phyloP scores from a whole-genome alignment of 148 eudicot species.

The Nepenthes mirabilis region DNA sequence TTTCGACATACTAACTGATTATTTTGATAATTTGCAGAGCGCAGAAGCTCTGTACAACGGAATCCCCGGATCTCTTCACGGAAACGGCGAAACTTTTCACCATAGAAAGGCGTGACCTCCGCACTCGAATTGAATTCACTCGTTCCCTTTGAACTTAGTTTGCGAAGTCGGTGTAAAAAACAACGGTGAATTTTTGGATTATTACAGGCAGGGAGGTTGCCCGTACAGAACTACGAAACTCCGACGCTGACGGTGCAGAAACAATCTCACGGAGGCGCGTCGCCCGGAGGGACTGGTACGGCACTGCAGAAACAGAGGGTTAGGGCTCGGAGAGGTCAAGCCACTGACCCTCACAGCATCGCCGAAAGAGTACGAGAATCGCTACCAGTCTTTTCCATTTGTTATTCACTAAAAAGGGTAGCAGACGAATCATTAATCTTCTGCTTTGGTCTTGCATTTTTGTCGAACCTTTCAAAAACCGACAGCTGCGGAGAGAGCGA shows the following conservation, averaged over 20 bases:
- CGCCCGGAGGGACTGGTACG: slow-evolving; percentile 30
- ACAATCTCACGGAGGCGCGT: slow-evolving; percentile 28
- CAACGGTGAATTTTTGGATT: not conserved
- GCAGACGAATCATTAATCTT: too few relatives aligned
- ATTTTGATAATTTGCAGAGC: not conserved
- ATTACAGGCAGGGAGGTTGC: not conserved
- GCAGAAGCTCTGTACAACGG: not conserved
- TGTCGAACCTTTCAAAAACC: slow-evolving; percentile 6
- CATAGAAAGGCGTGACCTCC: not conserved
- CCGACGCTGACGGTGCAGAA: slow-evolving; percentile 13
- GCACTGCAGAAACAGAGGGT: slow-evolving; percentile 54
- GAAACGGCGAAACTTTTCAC: not conserved
- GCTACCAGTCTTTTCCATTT: not conserved
- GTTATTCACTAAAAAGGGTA: too few relatives aligned
- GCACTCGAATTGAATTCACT: too few relatives aligned
- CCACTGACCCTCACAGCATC: slow-evolving; percentile 96
- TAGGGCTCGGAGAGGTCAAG: slow-evolving; percentile 94
- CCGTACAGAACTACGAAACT: slow-evolving; percentile 28
- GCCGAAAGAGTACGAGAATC: slow-evolving; percentile 58
- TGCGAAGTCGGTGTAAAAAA: too few relatives aligned
- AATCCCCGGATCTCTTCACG: not conserved
- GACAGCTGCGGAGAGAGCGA: slow-evolving; percentile 86
- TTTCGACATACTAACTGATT: not conserved
- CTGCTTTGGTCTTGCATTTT: not conserved
- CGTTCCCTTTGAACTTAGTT: not conserved